Conservation (phyloP, 306 rosid species). For the Luffa aegyptiaca region DNA sequence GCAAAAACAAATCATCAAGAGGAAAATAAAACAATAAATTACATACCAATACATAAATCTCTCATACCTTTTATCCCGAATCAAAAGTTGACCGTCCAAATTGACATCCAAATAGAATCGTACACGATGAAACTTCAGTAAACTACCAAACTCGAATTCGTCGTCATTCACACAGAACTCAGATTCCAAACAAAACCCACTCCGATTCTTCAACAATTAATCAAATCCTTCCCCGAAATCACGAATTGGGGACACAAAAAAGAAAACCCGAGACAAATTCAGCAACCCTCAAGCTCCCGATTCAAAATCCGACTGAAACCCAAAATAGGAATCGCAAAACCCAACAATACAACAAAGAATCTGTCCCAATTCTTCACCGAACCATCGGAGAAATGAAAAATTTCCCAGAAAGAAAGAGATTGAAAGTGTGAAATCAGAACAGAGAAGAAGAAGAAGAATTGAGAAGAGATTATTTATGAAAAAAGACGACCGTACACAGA, state of each 20-base stretch:
- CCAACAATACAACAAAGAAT: not conserved
- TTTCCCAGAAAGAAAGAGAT: not conserved
- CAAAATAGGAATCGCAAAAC: not conserved
- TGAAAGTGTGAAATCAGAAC: not conserved
- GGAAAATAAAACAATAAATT: not conserved
- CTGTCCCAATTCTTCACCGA: not conserved
- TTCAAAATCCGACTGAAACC: not conserved
- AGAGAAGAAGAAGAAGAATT: not conserved
- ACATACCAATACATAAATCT: not conserved
- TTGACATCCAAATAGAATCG: not conserved
- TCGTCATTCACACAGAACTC: not conserved
- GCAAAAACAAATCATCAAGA: not conserved
- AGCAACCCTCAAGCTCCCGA: not conserved
- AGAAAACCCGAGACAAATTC: not conserved
- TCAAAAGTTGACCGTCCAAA: slow-evolving; percentile 7
- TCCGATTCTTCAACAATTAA: slow-evolving; percentile 4
- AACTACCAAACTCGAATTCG: slow-evolving; percentile 1
- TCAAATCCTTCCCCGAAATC: not conserved
- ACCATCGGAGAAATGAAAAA: not conserved
- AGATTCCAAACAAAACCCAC: not conserved
- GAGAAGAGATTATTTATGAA: not conserved
- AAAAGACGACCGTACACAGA: not conserved
- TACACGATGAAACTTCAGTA: not conserved
- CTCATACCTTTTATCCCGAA: not conserved
- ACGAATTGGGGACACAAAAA: not conserved